Percentiles rank a stretch among this genome's conserved stretches.
Evolutionary conservation across 352 stramenopile species (phyloP).

Genomic region (Phytophthora sp.): DNA sequence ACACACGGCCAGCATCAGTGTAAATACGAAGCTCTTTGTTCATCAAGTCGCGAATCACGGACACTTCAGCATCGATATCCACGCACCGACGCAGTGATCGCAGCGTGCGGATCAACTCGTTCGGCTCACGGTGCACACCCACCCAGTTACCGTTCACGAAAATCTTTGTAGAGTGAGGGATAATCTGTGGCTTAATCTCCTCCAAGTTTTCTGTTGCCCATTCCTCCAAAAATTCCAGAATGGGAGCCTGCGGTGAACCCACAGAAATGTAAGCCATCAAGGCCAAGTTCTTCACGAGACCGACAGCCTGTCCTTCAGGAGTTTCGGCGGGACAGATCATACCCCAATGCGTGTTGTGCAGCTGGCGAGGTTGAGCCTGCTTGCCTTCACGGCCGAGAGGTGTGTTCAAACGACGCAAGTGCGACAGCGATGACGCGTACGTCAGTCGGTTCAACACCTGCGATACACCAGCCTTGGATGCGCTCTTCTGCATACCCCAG

Average conservation of each 20-base stretch:
- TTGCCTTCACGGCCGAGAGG: slow-evolving; percentile 99
- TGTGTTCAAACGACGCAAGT: slow-evolving; percentile 99
- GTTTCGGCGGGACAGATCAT: slow-evolving; percentile 99
- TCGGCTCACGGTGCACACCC: slow-evolving; percentile 97
- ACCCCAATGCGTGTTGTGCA: slow-evolving; percentile 99
- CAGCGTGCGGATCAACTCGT: slow-evolving; percentile 96
- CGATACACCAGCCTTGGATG: slow-evolving; percentile 97
- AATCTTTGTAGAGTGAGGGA: slow-evolving; percentile 99
- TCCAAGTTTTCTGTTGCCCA: slow-evolving; percentile 98
- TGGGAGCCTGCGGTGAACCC: slow-evolving; percentile 92
- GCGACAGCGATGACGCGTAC: slow-evolving; percentile 98
- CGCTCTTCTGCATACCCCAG: slow-evolving; percentile 96
- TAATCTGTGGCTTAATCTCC: slow-evolving; percentile 97
- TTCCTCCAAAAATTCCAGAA: slow-evolving; percentile 99
- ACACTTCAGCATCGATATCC: slow-evolving; percentile 99
- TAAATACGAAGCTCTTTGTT: slow-evolving; percentile 99
- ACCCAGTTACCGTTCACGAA: slow-evolving; percentile 99
- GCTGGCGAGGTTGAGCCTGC: slow-evolving; percentile 98
- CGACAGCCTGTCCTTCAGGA: slow-evolving; percentile 95
- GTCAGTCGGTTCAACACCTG: slow-evolving; percentile 99
- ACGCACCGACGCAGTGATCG: slow-evolving; percentile 94
- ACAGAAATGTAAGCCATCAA: slow-evolving; percentile 99
- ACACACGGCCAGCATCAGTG: slow-evolving; percentile 99
- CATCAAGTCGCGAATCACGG: slow-evolving; percentile 98
- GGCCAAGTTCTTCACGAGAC: slow-evolving; percentile 98